Evolutionary conservation across 2,329 filamentous ascomycete species (phyloP), one percentile per base, ranked within the genome.

Genomic region (Sphaerulina musiva): DNA sequence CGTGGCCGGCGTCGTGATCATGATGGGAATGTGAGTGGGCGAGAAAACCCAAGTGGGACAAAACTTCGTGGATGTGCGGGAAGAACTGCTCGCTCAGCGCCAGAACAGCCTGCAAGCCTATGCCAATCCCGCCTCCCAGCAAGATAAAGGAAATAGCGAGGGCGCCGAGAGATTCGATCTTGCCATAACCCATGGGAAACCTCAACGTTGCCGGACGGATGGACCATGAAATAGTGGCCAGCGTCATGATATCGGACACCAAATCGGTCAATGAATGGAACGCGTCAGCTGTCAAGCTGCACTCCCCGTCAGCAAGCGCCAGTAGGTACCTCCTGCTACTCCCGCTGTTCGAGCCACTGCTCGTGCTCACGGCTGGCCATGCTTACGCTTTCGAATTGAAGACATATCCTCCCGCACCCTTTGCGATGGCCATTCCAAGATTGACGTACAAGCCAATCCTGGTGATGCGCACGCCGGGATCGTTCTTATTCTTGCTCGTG

Each of bases 201-300:
- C 81, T 81, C 51, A 86, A 80, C 9, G 87, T 89, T 0, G 93
- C 90, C 5, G 89, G 85, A 65, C 87, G 89, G 56, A 97, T 74
- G 56, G 91, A 95, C 84, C 88, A 95, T 17, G 91, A 92, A 45
- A 98, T 91, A 8, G 93, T 98, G 12, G 89, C 88, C 17, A 98
- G 80, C 0, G 93, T 98, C 70, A 96, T 83, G 64, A 98, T 80
- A 71, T 98, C 93, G 50, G 91, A 96, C 57, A 95, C 89, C 53
- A 98, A 81, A 72, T 98, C 93, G 46, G 92, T 95, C 62, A 97
- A 80, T 66, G 90, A 92, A 75, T 98, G 93, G 75, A 95, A 92
- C 53, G 89, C 93, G 71, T 98, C 93, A 68, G 93, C 86, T 68
- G 67, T 64, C 40, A 62, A 49, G 7, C 59, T 59, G 55, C 40